These are phyloP conservation scores for Aspergillus nanangensis DNA, from an alignment of 495 filamentous ascomycete species.

Conservation along the genomic window DNA sequence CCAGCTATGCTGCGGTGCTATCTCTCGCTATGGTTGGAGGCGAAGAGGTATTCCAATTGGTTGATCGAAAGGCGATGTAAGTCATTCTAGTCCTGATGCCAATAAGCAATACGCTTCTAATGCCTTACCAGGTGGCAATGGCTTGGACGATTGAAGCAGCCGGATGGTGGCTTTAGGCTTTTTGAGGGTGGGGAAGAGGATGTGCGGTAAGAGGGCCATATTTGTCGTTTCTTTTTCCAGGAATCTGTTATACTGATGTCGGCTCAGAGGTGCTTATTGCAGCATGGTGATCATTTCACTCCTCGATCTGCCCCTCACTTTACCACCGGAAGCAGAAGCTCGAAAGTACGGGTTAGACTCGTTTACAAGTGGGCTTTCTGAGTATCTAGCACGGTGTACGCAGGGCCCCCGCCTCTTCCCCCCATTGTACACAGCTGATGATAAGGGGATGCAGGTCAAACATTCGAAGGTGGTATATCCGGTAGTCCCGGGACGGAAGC, in stretches of 20 bases:
- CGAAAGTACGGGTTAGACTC: constrained; percentile 39
- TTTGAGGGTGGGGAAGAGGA: constrained; percentile 83
- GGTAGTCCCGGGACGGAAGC: constrained; percentile 78
- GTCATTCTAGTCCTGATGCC: constrained; percentile 17
- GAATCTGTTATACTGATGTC: neutral
- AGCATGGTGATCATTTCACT: constrained; percentile 77
- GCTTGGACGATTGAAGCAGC: constrained; percentile 78
- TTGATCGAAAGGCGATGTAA: constrained; percentile 76
- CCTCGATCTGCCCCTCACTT: constrained; percentile 73
- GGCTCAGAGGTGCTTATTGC: constrained; percentile 78
- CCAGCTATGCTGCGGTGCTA: constrained; percentile 81
- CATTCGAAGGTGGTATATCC: constrained; percentile 89
- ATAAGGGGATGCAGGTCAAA: constrained; percentile 67
- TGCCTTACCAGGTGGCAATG: constrained; percentile 64
- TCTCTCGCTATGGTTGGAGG: constrained; percentile 73
- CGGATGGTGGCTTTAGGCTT: constrained; percentile 78
- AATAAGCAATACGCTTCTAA: constrained; percentile 14
- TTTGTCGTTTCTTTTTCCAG: no score
- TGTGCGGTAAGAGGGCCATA: constrained; percentile 60
- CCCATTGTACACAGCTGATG: constrained; percentile 10
- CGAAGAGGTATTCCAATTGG: constrained; percentile 62
- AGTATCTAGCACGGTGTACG: constrained; percentile 81
- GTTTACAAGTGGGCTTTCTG: constrained; percentile 63
- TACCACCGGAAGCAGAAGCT: constrained; percentile 59
- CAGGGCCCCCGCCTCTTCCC: constrained; percentile 11